Conservation (phyloP, 2,329 filamentous ascomycete species). For the Pyricularia grisea region DNA sequence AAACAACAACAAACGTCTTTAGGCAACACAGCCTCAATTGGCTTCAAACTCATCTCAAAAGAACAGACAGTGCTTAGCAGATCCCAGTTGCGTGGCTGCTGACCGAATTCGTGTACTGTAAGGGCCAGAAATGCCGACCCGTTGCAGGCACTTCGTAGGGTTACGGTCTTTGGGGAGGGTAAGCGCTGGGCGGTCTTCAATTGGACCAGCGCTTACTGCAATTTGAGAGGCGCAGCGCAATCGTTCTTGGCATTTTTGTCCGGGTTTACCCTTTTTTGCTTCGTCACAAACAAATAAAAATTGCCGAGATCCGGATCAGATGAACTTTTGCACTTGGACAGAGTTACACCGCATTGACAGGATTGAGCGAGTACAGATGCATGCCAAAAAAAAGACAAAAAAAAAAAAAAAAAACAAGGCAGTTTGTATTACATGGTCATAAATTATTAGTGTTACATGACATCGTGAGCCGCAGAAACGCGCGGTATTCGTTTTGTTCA, state of each 20-base stretch:
- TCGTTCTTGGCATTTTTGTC: background rate
- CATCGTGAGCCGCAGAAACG: background rate
- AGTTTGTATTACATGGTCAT: background rate
- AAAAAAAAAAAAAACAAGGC: too few relatives aligned
- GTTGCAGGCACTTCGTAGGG: too few relatives aligned
- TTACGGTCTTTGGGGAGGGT: too few relatives aligned
- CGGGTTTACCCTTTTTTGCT: too few relatives aligned
- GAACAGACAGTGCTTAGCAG: background rate
- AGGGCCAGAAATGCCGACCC: too few relatives aligned
- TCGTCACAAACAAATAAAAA: background rate
- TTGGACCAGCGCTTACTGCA: background rate
- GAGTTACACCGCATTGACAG: too few relatives aligned
- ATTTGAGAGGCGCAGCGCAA: background rate
- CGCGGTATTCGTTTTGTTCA: background rate
- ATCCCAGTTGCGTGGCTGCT: background rate
- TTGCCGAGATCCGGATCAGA: background rate
- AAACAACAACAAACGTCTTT: background rate
- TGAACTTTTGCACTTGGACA: background rate
- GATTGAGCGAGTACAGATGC: too few relatives aligned
- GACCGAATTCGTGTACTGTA: too few relatives aligned
- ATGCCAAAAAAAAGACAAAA: too few relatives aligned
- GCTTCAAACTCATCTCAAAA: too few relatives aligned
- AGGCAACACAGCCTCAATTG: background rate
- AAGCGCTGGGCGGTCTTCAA: background rate
- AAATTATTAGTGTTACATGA: background rate